These are phyloP conservation scores for Sporormia fimetaria DNA, from an alignment of 495 filamentous ascomycete species.

Conservation along the genomic window DNA sequence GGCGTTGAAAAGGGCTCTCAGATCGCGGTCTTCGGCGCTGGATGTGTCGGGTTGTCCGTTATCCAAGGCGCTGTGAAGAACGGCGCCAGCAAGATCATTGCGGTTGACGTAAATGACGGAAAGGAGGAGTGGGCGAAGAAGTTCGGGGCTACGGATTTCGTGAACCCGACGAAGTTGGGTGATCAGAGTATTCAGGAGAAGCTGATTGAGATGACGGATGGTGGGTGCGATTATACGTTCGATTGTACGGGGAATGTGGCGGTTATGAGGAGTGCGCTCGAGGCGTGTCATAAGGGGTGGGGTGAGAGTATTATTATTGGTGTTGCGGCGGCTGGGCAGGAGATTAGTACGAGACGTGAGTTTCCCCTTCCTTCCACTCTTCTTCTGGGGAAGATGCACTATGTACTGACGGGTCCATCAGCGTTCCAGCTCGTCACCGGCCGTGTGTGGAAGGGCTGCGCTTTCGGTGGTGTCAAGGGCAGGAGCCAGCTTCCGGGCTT, in stretches of 20 bases:
- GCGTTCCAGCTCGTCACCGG: constrained; percentile 98
- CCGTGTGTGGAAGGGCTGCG: constrained; percentile 94
- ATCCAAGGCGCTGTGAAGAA: constrained; percentile 90
- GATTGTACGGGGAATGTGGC: constrained; percentile 96
- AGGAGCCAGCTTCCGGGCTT: constrained; percentile 81
- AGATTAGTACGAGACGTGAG: constrained; percentile 92
- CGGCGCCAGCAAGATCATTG: constrained; percentile 81
- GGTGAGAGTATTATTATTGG: constrained; percentile 97
- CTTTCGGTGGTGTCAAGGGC: constrained; percentile 96
- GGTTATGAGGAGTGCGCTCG: constrained; percentile 91
- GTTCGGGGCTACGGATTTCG: constrained; percentile 94
- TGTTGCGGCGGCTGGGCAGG: constrained; percentile 93
- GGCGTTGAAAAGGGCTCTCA: constrained; percentile 70
- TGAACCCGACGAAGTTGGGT: constrained; percentile 77
- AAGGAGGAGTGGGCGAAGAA: constrained; percentile 90
- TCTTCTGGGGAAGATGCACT: neutral
- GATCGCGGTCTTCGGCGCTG: constrained; percentile 90
- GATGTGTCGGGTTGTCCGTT: constrained; percentile 88
- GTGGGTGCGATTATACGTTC: constrained; percentile 97
- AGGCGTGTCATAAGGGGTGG: constrained; percentile 99
- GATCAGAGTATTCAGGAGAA: constrained; percentile 73
- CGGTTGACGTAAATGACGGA: constrained; percentile 81
- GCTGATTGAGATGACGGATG: constrained; percentile 97
- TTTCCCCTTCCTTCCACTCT: constrained; percentile 22
- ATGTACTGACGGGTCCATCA: constrained; percentile 30